phyloP scores from a whole-genome alignment of 108 stramenopile species.

The Aureococcus anophagefferens region DNA sequence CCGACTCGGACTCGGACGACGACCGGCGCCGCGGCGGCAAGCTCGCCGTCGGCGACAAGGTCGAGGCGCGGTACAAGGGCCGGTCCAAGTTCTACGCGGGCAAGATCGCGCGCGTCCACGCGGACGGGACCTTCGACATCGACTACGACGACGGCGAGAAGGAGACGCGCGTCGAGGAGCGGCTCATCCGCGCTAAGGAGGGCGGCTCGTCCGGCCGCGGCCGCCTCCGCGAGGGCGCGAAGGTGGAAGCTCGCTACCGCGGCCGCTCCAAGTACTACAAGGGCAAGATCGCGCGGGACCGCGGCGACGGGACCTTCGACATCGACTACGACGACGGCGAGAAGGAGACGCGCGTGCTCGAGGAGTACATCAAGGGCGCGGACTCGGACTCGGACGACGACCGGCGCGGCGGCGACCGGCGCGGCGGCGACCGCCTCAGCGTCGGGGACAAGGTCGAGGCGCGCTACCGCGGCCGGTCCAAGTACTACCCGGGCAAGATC shows the following conservation, averaged over 20 bases:
- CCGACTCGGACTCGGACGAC: too few relatives aligned
- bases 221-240: slow-evolving; percentile 18
- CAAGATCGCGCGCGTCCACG: slow-evolving; percentile 14
- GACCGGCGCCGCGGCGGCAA: too few relatives aligned
- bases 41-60: slow-evolving; percentile 19
- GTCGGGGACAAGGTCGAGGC: slow-evolving; percentile 37
- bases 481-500: slow-evolving; percentile 32
- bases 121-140: slow-evolving; percentile 18
- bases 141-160: slow-evolving; percentile 23
- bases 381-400: background rate
- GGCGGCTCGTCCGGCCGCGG: background rate
- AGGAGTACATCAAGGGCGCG: slow-evolving; percentile 4
- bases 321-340: slow-evolving; percentile 49
- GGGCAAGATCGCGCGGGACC: slow-evolving; percentile 25
- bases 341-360: slow-evolving; percentile 24
- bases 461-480: slow-evolving; percentile 28
- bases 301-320: slow-evolving; percentile 41
- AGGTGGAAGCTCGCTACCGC: slow-evolving; percentile 36
- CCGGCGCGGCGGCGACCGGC: background rate
- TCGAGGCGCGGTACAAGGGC: slow-evolving; percentile 32
- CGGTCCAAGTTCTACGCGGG: slow-evolving; percentile 24
- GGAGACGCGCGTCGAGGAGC: background rate
- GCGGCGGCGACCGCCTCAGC: too few relatives aligned
- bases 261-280: slow-evolving; percentile 25
- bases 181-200: slow-evolving; percentile 19